phyloP scores from a whole-genome alignment of 2,329 filamentous ascomycete species.

The Paecilomyces niveus region DNA sequence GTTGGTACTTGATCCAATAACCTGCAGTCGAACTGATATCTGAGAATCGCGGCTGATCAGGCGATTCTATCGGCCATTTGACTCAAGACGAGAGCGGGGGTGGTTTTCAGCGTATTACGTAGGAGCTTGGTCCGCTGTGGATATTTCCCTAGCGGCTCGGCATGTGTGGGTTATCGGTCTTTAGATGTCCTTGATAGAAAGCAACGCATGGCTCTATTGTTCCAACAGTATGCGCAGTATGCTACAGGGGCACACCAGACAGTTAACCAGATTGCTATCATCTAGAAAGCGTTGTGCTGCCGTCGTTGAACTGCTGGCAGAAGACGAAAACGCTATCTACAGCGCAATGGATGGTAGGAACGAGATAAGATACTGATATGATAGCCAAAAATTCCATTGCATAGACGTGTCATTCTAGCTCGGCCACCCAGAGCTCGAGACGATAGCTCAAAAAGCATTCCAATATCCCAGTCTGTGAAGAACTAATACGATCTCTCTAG shows the following conservation, averaged over 20 bases:
- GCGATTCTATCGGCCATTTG: neutral
- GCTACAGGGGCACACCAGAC: neutral
- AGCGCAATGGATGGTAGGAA: neutral
- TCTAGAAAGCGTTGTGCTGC: no score
- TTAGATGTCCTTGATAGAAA: neutral
- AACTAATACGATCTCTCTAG: neutral
- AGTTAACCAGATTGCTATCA: no score
- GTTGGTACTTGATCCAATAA: neutral
- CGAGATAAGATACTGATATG: neutral
- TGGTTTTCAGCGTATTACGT: neutral
- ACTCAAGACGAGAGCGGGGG: neutral
- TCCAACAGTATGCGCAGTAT: neutral
- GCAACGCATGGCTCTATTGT: neutral
- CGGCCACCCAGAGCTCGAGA: neutral
- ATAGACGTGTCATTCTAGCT: neutral
- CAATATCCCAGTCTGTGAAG: neutral
- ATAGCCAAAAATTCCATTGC: neutral
- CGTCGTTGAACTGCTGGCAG: neutral
- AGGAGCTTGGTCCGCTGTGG: no score
- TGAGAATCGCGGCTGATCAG: neutral
- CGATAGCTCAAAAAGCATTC: neutral
- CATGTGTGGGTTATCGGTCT: no score
- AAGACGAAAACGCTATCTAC: neutral
- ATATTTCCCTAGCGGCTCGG: no score
- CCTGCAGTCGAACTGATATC: neutral